A percentile compares a stretch with the other conserved stretches of the same genome.
Conservation (phyloP, 441 rosid genomes). For the Melastoma candidum region DNA sequence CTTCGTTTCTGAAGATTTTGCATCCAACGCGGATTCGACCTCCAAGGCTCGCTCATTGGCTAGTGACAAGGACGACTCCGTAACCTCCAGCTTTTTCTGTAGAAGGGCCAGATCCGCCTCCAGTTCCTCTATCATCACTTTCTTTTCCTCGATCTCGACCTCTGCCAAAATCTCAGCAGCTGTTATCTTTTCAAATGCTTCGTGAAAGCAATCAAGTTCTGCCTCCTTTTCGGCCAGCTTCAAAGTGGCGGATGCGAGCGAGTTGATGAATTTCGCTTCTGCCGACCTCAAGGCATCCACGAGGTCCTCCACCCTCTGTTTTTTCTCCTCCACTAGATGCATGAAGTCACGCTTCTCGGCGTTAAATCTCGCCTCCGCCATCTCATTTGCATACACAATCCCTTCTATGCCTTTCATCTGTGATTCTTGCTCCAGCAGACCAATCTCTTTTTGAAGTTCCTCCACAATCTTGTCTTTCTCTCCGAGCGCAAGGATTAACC, state of each 20-base stretch:
- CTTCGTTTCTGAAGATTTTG: slow-evolving; percentile 39
- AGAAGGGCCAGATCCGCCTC: slow-evolving; percentile 39
- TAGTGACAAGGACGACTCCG: slow-evolving; percentile 26
- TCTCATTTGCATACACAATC: slow-evolving; percentile 33
- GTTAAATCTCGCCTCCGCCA: slow-evolving; percentile 38
- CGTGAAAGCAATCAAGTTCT: slow-evolving; percentile 29
- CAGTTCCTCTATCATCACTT: slow-evolving; percentile 51
- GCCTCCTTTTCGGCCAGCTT: slow-evolving; percentile 52
- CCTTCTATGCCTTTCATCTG: slow-evolving; percentile 56
- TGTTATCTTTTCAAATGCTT: slow-evolving; percentile 64
- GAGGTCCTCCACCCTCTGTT: slow-evolving; percentile 34
- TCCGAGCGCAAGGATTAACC: slow-evolving; percentile 20
- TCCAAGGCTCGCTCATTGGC: slow-evolving; percentile 30
- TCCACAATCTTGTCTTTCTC: slow-evolving; percentile 38
- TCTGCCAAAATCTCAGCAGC: slow-evolving; percentile 47
- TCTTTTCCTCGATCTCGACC: slow-evolving; percentile 64
- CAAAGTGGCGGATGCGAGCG: slow-evolving; percentile 32
- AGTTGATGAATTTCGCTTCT: slow-evolving; percentile 31
- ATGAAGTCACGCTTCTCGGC: slow-evolving; percentile 35
- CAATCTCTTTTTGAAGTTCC: slow-evolving; percentile 38
- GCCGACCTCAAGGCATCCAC: slow-evolving; percentile 25
- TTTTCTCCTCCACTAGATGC: slow-evolving; percentile 36
- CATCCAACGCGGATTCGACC: slow-evolving; percentile 37
- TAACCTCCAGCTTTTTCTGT: slow-evolving; percentile 41
- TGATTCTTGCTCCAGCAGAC: slow-evolving; percentile 57